phyloP scores from a whole-genome alignment of 2,329 filamentous ascomycete species.

The Verticillium isaacii region DNA sequence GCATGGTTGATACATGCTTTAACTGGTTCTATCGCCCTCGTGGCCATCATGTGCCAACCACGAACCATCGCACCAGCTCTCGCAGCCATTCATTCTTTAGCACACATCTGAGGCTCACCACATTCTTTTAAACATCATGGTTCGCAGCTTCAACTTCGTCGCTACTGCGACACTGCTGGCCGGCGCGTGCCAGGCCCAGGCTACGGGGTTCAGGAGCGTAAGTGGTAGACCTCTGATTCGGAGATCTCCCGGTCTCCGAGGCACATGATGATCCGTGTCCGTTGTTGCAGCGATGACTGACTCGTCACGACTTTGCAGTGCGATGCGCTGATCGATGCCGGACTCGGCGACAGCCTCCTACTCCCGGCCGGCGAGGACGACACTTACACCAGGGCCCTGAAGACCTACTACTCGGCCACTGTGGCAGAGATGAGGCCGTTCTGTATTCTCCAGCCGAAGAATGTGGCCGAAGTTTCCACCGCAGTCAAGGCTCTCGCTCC shows the following conservation, averaged over 20 bases:
- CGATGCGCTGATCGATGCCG: conserved; percentile 8
- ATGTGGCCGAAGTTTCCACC: background rate
- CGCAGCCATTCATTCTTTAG: background rate
- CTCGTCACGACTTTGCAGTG: conserved; percentile 3
- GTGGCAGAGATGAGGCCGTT: conserved; percentile 3
- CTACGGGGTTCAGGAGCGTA: background rate
- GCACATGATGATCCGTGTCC: too few species aligned
- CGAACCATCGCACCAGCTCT: background rate
- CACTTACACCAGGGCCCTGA: conserved; percentile 2
- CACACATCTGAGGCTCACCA: background rate
- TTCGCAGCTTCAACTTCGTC: background rate
- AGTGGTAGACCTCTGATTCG: background rate
- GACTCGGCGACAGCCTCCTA: conserved; percentile 2
- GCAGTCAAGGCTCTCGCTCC: conserved; percentile 1
- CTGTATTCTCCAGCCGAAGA: conserved; percentile 7
- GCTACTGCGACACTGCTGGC: background rate
- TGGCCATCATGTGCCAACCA: background rate
- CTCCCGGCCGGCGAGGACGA: background rate
- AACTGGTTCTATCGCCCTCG: background rate
- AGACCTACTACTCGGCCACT: conserved; percentile 3
- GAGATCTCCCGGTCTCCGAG: background rate
- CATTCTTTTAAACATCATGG: background rate
- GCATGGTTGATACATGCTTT: background rate
- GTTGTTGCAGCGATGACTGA: background rate
- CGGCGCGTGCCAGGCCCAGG: background rate